Evolutionary conservation across 768 basidiomycete genomes (phyloP).

Genomic region (Lactarius hatsudake): DNA sequence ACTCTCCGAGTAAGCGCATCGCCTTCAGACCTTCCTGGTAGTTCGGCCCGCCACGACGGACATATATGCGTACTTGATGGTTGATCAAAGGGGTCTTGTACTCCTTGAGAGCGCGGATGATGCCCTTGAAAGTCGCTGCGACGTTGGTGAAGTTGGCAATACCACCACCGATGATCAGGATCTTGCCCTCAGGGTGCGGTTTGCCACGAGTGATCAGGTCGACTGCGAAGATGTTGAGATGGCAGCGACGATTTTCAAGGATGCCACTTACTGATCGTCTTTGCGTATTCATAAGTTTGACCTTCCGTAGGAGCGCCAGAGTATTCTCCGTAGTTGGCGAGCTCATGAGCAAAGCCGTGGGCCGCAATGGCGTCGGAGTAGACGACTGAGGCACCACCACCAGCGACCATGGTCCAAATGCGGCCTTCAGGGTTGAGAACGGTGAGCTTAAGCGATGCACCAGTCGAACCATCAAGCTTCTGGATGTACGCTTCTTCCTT

Average conservation of each 20-base stretch:
- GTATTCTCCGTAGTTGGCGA: constrained; percentile 99
- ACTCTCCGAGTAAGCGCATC: constrained; percentile 96
- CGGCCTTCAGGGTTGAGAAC: constrained; percentile 93
- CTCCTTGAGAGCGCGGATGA: constrained; percentile 95
- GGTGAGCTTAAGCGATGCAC: constrained; percentile 97
- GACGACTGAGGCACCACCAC: constrained; percentile 80
- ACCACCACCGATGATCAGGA: constrained; percentile 99
- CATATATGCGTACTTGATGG: constrained; percentile 90
- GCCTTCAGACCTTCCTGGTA: constrained; percentile 99
- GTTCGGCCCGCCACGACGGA: constrained; percentile 98
- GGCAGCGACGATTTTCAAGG: neutral
- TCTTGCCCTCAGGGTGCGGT: constrained; percentile 84
- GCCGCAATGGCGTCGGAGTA: constrained; percentile 81
- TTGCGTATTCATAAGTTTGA: constrained; percentile 99
- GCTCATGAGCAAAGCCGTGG: constrained; percentile 93
- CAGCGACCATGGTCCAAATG: constrained; percentile 99
- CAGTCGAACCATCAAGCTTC: constrained; percentile 94
- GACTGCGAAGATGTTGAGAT: constrained; percentile 44
- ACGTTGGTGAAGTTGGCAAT: constrained; percentile 99
- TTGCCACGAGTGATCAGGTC: constrained; percentile 92
- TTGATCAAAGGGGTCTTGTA: constrained; percentile 81
- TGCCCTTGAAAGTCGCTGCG: constrained; percentile 99
- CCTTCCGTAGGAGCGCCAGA: constrained; percentile 97
- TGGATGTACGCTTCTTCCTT: constrained; percentile 99
- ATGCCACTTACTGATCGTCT: constrained; percentile 78